A percentile compares a stretch with the other conserved stretches of the same genome.
Conservation (phyloP, 805 yeast species). For the Zygoascus biomembranicola region DNA sequence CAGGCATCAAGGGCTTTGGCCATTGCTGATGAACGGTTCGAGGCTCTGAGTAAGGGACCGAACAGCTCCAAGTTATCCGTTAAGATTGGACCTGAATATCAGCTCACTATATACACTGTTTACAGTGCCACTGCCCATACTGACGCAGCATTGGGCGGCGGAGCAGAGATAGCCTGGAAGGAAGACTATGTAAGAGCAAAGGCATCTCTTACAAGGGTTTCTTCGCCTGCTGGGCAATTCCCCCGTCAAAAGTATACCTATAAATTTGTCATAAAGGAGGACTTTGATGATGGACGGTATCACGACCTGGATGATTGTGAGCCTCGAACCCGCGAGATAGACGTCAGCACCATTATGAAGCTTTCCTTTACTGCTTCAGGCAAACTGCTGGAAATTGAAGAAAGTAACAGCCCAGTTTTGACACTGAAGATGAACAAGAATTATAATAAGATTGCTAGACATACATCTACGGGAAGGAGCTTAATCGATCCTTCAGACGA, state of each 20-base stretch:
- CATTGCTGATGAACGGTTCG: slow-evolving; percentile 31
- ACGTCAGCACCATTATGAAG: slow-evolving; percentile 38
- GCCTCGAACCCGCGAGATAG: slow-evolving; percentile 30
- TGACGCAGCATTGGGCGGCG: slow-evolving; percentile 37
- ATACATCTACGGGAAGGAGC: not conserved
- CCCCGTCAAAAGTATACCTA: slow-evolving; percentile 31
- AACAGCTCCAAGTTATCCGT: slow-evolving; percentile 8
- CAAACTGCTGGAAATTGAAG: slow-evolving; percentile 51
- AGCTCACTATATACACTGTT: slow-evolving; percentile 49
- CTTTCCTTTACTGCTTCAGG: slow-evolving; percentile 69
- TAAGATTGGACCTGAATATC: slow-evolving; percentile 54
- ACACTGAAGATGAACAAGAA: slow-evolving; percentile 42
- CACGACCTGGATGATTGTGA: slow-evolving; percentile 50
- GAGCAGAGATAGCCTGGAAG: slow-evolving; percentile 55
- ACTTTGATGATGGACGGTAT: slow-evolving; percentile 61
- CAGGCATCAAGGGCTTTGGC: slow-evolving; percentile 47
- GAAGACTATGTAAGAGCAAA: slow-evolving; percentile 56
- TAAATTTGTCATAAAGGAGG: slow-evolving; percentile 42
- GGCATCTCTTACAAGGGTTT: slow-evolving; percentile 34
- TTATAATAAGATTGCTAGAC: not conserved
- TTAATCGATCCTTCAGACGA: slow-evolving; percentile 7
- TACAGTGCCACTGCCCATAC: slow-evolving; percentile 31
- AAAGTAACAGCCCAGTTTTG: slow-evolving; percentile 55
- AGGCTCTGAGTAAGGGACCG: not conserved
- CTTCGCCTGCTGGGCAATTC: slow-evolving; percentile 5